Base-by-base conservation (phyloP, 2,329 filamentous ascomycete species). In the Talaromyces sp. region DNA sequence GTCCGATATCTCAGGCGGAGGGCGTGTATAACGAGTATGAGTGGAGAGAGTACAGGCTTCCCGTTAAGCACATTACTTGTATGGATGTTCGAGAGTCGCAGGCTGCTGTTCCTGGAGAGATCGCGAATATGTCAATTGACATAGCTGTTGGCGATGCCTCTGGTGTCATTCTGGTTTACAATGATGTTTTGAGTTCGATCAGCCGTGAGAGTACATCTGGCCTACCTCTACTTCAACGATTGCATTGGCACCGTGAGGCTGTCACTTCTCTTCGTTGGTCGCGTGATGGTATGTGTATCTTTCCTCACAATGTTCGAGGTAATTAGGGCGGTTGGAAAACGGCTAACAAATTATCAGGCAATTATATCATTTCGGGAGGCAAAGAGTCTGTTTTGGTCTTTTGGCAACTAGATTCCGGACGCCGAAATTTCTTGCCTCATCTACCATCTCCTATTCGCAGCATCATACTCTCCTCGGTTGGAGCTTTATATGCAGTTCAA, bases 311-410 rank as follows among this genome's bases (percentile, higher is more conserved):
- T 16, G 24, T 57, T 14, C 70, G 4, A 27, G n/a, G 6, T 33
- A 3, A 7, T 31, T 31, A 6, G 27, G 27, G 27, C 22, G 10
- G 24, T 19, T n/a, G 27, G 27, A 13, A 59, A 19, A 59, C 3
- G 19, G 19, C 54, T 63, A 47, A 66, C 35, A 49, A n/a, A n/a
- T 14, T 11, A 50, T 5, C 47, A 95, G 91, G 92, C 60, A 93
- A 97, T 74, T 99, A 99, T 76, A 80, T 99, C 66, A 89, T 99
- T 61, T 98, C 95, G 64, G 95, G 95, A 73, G 95, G 95, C 37
- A 87, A 88, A 24, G 95, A 99, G 78, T 93, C 92, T 8, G 90
- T 92, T 22, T 83, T 99, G 49, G 91, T 97, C 9, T 82, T 97
- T 37, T 98, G 93, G 93, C 95, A 99, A 78, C 83, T 97, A 65